These are phyloP conservation scores for Sphagnum tenellum DNA, from an alignment of 225 moss, liverwort and hornwort species.

Conservation along the genomic window DNA sequence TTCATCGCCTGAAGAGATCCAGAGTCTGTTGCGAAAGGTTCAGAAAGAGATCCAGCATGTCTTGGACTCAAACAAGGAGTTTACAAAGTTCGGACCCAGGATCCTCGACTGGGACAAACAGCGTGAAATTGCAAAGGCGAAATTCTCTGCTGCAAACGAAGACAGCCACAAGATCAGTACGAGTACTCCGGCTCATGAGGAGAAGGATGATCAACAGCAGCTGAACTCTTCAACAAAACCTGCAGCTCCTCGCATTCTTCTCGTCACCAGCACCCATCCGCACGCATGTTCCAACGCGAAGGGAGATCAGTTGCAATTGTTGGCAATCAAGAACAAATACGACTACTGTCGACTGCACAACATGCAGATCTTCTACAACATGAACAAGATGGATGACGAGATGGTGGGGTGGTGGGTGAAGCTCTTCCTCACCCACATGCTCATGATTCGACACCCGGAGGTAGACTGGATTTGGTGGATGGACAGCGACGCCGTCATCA, in stretches of 20 bases:
- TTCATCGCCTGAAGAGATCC: too few relatives aligned
- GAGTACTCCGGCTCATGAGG: too few relatives aligned
- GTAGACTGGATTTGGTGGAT: conserved; percentile 30
- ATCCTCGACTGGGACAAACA: conserved; percentile 13
- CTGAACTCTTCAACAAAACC: too few relatives aligned
- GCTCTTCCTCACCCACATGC: conserved; percentile 14
- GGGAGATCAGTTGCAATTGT: conserved; percentile 26
- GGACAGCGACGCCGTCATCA: conserved; percentile 26
- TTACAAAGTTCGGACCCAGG: neutral
- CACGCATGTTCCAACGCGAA: conserved; percentile 13
- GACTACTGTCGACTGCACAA: conserved; percentile 37
- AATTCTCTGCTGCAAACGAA: neutral
- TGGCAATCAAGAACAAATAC: conserved; percentile 34
- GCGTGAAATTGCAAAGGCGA: neutral
- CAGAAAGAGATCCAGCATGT: too few relatives aligned
- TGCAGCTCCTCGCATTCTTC: neutral
- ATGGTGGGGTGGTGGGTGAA: conserved; percentile 33
- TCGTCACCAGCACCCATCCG: conserved; percentile 19
- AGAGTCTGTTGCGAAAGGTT: too few relatives aligned
- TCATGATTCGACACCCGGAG: conserved; percentile 21
- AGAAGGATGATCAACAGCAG: too few relatives aligned
- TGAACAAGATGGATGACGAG: conserved; percentile 24
- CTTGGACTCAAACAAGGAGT: too few relatives aligned
- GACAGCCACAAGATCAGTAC: neutral
- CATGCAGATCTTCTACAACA: conserved; percentile 33